Evolutionary conservation across 2,329 filamentous ascomycete species (phyloP).

Genomic region (Penicillium capsulatum): DNA sequence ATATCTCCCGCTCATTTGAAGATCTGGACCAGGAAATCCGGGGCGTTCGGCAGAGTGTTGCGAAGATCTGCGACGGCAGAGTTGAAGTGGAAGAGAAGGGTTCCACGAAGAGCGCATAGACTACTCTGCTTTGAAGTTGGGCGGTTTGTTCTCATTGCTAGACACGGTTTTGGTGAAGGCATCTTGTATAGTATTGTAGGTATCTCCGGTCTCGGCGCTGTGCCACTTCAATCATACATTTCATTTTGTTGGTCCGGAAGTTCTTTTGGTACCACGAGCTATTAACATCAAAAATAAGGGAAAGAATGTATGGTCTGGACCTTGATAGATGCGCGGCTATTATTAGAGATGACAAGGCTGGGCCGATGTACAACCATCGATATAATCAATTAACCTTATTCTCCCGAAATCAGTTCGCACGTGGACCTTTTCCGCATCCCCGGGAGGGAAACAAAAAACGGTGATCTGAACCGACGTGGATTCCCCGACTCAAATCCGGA

Average conservation of each 20-base stretch:
- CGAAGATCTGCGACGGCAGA: constrained; percentile 59
- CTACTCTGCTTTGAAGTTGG: neutral
- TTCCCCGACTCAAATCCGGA: too few species aligned
- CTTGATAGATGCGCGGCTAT: too few species aligned
- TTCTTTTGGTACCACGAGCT: neutral
- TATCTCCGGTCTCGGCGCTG: constrained; percentile 15
- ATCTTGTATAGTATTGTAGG: constrained; percentile 24
- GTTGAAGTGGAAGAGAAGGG: constrained; percentile 54
- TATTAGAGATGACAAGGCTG: too few species aligned
- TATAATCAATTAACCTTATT: too few species aligned
- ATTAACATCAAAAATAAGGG: neutral
- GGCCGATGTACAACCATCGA: too few species aligned
- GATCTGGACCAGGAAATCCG: constrained; percentile 29
- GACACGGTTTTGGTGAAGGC: constrained; percentile 5
- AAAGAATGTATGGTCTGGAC: too few species aligned
- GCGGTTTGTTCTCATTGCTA: constrained; percentile 1
- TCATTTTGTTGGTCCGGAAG: constrained; percentile 1
- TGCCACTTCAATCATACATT: constrained; percentile 10
- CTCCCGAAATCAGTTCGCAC: too few species aligned
- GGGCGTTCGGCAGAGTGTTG: constrained; percentile 42
- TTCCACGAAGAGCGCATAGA: constrained; percentile 13
- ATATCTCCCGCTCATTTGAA: constrained; percentile 27
- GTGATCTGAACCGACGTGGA: too few species aligned
- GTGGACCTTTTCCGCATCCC: too few species aligned
- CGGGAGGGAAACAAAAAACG: too few species aligned